These are phyloP conservation scores for Neurospora africana DNA, from an alignment of 495 filamentous ascomycete species.

Conservation along the genomic window DNA sequence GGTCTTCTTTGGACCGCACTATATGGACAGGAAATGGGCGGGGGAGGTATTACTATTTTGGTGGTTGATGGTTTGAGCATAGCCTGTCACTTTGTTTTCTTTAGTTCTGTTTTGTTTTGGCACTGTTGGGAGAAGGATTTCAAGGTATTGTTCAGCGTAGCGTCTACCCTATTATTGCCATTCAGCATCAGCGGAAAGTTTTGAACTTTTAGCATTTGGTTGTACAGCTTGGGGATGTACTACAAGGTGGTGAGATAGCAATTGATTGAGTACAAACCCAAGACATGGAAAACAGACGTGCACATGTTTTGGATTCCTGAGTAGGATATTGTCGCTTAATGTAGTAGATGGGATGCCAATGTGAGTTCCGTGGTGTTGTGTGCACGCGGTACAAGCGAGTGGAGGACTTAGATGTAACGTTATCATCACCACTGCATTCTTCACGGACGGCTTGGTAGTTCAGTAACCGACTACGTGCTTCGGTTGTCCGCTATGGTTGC, in stretches of 20 bases:
- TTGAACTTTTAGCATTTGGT: background rate
- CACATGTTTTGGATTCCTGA: background rate
- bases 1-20: background rate
- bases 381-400: background rate
- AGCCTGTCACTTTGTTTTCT: background rate
- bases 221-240: background rate
- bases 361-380: background rate
- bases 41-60: background rate
- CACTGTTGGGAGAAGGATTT: background rate
- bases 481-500: too few species aligned
- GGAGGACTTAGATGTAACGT: background rate
- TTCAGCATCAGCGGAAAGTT: background rate
- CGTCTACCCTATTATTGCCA: background rate
- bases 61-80: background rate
- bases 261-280: background rate
- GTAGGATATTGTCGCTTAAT: background rate
- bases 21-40: background rate
- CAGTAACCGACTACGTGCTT: too few species aligned
- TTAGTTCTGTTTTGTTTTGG: background rate
- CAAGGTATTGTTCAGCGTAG: background rate
- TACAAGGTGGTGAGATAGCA: background rate
- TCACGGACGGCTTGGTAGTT: too few species aligned
- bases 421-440: too few species aligned
- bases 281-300: background rate
- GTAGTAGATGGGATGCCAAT: background rate